Base-by-base conservation (phyloP, 257 asterid species). In the Nicotiana attenuata region DNA sequence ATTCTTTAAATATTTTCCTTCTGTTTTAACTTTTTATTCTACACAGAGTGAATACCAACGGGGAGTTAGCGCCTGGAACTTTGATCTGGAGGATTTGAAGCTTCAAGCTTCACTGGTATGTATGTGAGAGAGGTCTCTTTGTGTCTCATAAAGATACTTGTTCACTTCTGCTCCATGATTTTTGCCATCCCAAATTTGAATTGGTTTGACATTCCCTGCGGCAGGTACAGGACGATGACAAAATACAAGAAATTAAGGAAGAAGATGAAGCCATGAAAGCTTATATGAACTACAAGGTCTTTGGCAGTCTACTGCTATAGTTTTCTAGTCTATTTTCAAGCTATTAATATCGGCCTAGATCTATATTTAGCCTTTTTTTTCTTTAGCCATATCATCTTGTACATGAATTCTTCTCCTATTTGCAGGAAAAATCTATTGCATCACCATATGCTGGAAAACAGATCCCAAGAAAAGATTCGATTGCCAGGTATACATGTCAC, bases 21-120 rank as follows among this genome's bases (percentile, higher is more conserved):
- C 75, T 33, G 80, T 24, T 63, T 38, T 19, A 76, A 67, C 56
- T 28, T 20, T 22, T 65, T 82, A 26, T 83, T 81, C 76, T 77
- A 87, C 81, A 79, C 92, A 96, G 99, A 94, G 98, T 85, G 97
- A 93, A 90, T 96, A 96, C 84, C 96, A 96, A 88, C 94, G 99
- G 82, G 99, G 99, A 83, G 99, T 96, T 80, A 96, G 99, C 80
- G 98, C 97, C 55, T 96, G 99, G 99, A 96, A 96, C 88, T 96
- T 96, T 84, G 98, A 96, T 86, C 73, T 96, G 81, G 98, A 93
- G 90, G 99, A 96, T 86, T 90, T 96, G 89, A 96, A 96, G 89
- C 83, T 81, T 82, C 99, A 92, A 89, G 99, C 99, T 81, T 90
- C 98, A 83, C 87, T 91, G 94, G 99, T 96, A 92, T 76, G 93